Evolutionary conservation across 2,329 filamentous ascomycete species (phyloP), one percentile per base, ranked within the genome.

Genomic region (Colletotrichum magnum): DNA sequence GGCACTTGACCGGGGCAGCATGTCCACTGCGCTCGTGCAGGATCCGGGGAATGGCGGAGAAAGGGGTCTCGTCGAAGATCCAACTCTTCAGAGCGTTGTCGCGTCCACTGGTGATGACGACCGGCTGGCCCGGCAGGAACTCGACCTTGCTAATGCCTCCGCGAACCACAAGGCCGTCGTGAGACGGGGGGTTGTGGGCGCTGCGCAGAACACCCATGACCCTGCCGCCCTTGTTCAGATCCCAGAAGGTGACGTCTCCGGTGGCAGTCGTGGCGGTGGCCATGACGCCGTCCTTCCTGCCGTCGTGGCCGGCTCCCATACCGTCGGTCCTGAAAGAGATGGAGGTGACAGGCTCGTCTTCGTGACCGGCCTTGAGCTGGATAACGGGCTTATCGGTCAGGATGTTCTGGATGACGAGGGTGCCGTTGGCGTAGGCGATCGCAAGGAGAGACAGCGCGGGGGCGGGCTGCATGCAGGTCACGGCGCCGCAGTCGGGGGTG

Each of bases 11-110:
- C 0, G 95, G 92, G 3, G 92, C 94, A 10, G 95, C 94, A 78
- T 99, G 96, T 2, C 96, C 96, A 73, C 93, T 94, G 73, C 96
- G 89, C 3, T 90, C 89, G 79, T 99, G 96, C 36, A 99, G 84
- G 28, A 94, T 92, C 18, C 95, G 89, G 2, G 96, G 96, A 12
- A 95, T 87, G 0, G 95, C 91, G 0, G 93, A 96, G 78, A 97
- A 97, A 0, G 95, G 95, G 0, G 91, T 92, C 78, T 97, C 92
- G 76, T 98, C 95, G 74, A 98, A 97, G 70, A 98, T 96, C 95
- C 95, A 98, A 5, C 94, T 95, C 78, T 95, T 97, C 68, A 99
- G 84, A 10, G 95, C 94, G 80, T 99, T 99, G 79, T 99, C 96
- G 56, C 93, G 86, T 5, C 96, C 97, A 72, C 94, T 96, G 10